Conservation (phyloP, 345 rosid genomes). For the Sonneratia alba region DNA sequence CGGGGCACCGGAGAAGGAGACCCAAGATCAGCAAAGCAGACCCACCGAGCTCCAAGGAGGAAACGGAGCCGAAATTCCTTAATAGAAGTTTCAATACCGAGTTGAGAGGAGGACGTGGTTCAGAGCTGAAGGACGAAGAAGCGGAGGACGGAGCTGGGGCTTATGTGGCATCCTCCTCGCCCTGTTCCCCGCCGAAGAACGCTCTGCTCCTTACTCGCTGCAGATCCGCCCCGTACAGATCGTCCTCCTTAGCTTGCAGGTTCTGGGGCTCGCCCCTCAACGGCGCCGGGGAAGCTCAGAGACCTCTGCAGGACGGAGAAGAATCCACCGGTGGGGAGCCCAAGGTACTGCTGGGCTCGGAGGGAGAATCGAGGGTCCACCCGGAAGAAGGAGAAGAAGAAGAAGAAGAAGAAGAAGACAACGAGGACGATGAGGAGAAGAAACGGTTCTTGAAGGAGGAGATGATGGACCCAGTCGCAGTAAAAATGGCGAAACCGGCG, state of each 20-base stretch:
- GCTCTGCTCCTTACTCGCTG: slow-evolving; percentile 63
- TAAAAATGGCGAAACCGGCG: slow-evolving; percentile 8
- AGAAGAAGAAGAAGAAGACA: slow-evolving; percentile 16
- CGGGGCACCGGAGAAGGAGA: background rate
- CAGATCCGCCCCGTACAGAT: slow-evolving; percentile 81
- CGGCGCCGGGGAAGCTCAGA: slow-evolving; percentile 4
- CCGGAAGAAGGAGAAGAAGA: slow-evolving; percentile 5
- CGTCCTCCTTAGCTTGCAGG: slow-evolving; percentile 65
- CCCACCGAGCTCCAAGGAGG: background rate
- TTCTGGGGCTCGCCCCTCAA: slow-evolving; percentile 68
- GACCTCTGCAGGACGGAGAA: background rate
- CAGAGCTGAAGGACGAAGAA: slow-evolving; percentile 11
- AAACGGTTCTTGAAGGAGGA: slow-evolving; percentile 5
- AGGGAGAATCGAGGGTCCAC: slow-evolving; percentile 13
- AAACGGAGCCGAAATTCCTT: slow-evolving; percentile 1
- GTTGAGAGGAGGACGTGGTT: too few relatives aligned
- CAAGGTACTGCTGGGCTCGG: slow-evolving; percentile 15
- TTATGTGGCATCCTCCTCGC: slow-evolving; percentile 21
- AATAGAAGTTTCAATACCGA: background rate
- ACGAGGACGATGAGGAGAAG: background rate
- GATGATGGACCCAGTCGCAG: background rate
- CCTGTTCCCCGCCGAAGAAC: slow-evolving; percentile 54
- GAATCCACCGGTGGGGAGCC: slow-evolving; percentile 1
- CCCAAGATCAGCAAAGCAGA: background rate
- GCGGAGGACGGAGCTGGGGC: slow-evolving; percentile 18